Evolutionary conservation across 768 basidiomycete genomes (phyloP), one percentile per base, ranked within the genome.

Genomic region (Mycena rebaudengoi): DNA sequence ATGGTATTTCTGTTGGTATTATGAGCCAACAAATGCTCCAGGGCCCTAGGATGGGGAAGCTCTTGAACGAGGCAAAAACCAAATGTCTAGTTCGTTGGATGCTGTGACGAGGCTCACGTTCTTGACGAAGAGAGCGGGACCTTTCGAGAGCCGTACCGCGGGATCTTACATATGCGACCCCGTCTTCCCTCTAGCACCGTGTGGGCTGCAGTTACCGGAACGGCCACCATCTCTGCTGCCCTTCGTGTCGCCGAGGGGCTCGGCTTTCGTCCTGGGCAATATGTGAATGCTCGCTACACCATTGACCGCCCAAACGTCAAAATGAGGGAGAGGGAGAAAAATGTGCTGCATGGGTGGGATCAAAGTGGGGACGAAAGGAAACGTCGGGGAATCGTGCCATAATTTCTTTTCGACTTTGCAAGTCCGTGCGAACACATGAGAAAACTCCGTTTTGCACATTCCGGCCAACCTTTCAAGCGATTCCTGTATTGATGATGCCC

Each of bases 151-250:
- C 40, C 60, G 33, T 35, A 56, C 45, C 16, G 29, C 21, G 43
- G 33, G 16, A 45, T 63, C 30, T 14, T 37, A 21, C 37, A 51
- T 16, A 61, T 61, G 45, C 61, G 61, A n/a, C 23, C 57, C 37
- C 46, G 61, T n/a, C 60, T 69, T n/a, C 52, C 50, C 14, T 44
- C 60, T 1, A 32, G 30, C 23, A 64, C 61, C n/a, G 45, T 66
- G n/a, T 69, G 65, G 68, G 65, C 60, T 41, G 65, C 57, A 30
- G 57, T 60, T n/a, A 66, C 56, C 20, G 65, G 56, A 13, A 48
- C 65, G 18, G 57, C 46, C 4, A 69, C 51, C 12, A 52, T 50
- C 21, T 44, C 37, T 40, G 29, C 29, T 35, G 54, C 66, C 23
- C 23, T 48, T 46, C 46, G 18, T 23, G 65, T 67, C 21, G 50